These are phyloP conservation scores for Endoconidiophora polonica DNA, from an alignment of 2,329 filamentous ascomycete genomes.

Conservation along the genomic window DNA sequence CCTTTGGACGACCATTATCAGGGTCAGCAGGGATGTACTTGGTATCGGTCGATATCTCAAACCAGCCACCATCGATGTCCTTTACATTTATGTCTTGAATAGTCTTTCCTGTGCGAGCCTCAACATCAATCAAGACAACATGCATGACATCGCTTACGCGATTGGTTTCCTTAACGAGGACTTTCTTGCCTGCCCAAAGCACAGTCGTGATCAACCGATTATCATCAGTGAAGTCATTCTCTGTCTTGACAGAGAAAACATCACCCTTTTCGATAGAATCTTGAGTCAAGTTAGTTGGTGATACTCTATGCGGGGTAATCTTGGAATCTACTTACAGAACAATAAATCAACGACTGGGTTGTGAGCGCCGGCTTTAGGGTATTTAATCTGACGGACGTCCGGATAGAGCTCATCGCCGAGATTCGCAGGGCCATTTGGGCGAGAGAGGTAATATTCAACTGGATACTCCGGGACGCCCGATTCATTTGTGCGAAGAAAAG, in stretches of 20 bases:
- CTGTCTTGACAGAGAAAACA: constrained; percentile 62
- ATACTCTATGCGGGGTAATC: background rate
- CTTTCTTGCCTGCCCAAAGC: constrained; percentile 72
- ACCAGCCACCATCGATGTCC: constrained; percentile 88
- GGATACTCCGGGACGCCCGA: constrained; percentile 81
- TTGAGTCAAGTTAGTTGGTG: background rate
- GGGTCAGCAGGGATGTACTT: constrained; percentile 74
- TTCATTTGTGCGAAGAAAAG: constrained; percentile 89
- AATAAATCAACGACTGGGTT: constrained; percentile 79
- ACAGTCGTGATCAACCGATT: constrained; percentile 86
- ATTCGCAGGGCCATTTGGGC: constrained; percentile 60
- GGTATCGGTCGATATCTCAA: constrained; percentile 80
- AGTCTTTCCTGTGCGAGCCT: constrained; percentile 54
- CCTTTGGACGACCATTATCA: constrained; percentile 53
- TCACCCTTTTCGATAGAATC: constrained; percentile 61
- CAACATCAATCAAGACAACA: constrained; percentile 70
- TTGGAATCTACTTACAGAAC: constrained; percentile 36
- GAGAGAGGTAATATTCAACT: constrained; percentile 79
- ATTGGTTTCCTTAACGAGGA: constrained; percentile 83
- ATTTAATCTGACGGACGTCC: constrained; percentile 83
- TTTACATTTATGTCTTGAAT: constrained; percentile 66
- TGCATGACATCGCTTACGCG: constrained; percentile 84
- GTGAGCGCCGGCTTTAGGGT: constrained; percentile 85
- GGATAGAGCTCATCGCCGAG: constrained; percentile 75
- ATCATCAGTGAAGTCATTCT: constrained; percentile 61